A percentile compares a stretch with the other conserved stretches of the same genome.
phyloP scores from a whole-genome alignment of 2,329 filamentous ascomycete genomes.

The Trichoderma arundinaceum region DNA sequence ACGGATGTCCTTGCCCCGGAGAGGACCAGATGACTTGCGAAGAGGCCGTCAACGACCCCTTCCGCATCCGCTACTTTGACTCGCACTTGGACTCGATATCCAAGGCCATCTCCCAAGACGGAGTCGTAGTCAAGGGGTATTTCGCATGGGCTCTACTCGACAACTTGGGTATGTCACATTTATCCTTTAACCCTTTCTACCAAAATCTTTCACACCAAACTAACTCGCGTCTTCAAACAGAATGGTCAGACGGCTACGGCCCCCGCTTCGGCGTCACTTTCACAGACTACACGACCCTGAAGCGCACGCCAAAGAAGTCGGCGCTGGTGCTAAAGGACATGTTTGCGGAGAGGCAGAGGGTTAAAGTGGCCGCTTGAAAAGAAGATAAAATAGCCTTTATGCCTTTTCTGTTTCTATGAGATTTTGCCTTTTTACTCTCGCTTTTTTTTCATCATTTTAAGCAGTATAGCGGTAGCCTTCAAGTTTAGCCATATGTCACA shows the following conservation, averaged over 20 bases:
- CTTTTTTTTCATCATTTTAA: neutral
- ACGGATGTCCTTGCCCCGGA: slow-evolving; percentile 46
- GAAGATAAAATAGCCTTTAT: slow-evolving; percentile 8
- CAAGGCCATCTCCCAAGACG: slow-evolving; percentile 40
- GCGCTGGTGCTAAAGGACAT: slow-evolving; percentile 41
- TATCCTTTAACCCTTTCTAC: neutral
- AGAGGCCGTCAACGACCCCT: slow-evolving; percentile 45
- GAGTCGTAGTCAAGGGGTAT: slow-evolving; percentile 42
- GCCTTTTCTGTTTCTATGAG: neutral
- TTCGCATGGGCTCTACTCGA: slow-evolving; percentile 47
- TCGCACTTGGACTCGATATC: slow-evolving; percentile 48
- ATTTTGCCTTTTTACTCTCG: neutral
- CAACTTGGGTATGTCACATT: slow-evolving; percentile 44
- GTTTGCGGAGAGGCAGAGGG: slow-evolving; percentile 36
- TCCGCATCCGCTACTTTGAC: slow-evolving; percentile 46
- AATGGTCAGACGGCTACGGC: slow-evolving; percentile 48
- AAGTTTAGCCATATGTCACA: slow-evolving; percentile 2
- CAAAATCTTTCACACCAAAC: too few species aligned
- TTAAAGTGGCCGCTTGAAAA: slow-evolving; percentile 27
- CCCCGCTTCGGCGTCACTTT: slow-evolving; percentile 48
- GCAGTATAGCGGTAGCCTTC: neutral
- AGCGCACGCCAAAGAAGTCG: slow-evolving; percentile 48
- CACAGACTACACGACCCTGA: slow-evolving; percentile 46
- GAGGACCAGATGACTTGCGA: slow-evolving; percentile 43
- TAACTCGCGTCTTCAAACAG: slow-evolving; percentile 26